A percentile compares a stretch with the other conserved stretches of the same genome.
Conservation (phyloP, 2,329 filamentous ascomycete genomes). For the Aspergillus sp. region DNA sequence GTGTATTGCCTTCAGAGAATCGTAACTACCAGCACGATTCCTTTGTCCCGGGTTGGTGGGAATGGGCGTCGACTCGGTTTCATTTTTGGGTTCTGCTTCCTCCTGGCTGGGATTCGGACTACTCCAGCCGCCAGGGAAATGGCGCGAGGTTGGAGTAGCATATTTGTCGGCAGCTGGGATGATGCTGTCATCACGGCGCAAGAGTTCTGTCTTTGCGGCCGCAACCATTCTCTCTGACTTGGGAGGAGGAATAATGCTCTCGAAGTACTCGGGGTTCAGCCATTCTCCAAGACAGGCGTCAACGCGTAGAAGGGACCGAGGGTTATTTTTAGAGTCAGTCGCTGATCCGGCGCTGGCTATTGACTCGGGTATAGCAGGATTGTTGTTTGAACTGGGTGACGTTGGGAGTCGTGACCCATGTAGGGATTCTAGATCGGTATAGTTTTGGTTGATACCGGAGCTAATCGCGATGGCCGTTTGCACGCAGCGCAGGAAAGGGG, state of each 20-base stretch:
- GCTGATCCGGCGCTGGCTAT: not conserved
- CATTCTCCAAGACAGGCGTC: slow-evolving; percentile 96
- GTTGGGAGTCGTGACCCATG: not conserved
- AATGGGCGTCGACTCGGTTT: not conserved
- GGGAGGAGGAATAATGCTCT: slow-evolving; percentile 85
- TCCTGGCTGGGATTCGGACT: slow-evolving; percentile 28
- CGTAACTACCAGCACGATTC: slow-evolving; percentile 50
- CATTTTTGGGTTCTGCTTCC: slow-evolving; percentile 26
- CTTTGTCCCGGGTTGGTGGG: slow-evolving; percentile 30
- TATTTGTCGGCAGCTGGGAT: slow-evolving; percentile 41
- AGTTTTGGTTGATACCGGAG: slow-evolving; percentile 67
- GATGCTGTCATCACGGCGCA: slow-evolving; percentile 70
- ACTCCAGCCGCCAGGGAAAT: slow-evolving; percentile 59
- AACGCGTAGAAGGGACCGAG: slow-evolving; percentile 61
- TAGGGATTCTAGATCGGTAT: slow-evolving; percentile 19
- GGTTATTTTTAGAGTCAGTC: slow-evolving; percentile 4
- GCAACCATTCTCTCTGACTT: slow-evolving; percentile 83
- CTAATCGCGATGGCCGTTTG: slow-evolving; percentile 89
- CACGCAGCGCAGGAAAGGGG: slow-evolving; percentile 89
- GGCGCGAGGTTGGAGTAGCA: slow-evolving; percentile 40
- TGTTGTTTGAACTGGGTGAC: not conserved
- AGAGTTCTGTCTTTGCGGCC: slow-evolving; percentile 80
- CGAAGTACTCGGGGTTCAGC: slow-evolving; percentile 91
- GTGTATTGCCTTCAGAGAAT: slow-evolving; percentile 30
- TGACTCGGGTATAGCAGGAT: slow-evolving; percentile 1